Evolutionary conservation across 495 filamentous ascomycete genomes (phyloP), one percentile per base, ranked within the genome.

Genomic region (Aspergillus saccharolyticus): DNA sequence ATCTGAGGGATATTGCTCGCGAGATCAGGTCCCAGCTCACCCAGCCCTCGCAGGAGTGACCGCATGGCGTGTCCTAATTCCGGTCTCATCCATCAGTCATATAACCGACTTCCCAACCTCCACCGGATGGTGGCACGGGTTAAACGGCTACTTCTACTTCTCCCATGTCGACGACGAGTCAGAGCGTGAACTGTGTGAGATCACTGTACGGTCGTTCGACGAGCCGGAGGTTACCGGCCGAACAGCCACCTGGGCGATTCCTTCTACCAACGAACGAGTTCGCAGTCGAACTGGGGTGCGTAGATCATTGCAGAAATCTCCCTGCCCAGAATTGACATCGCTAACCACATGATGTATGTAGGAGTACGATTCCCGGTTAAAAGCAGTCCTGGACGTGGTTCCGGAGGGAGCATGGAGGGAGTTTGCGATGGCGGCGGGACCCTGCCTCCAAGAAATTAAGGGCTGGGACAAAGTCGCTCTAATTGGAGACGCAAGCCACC

Each of bases 401-500:
- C 25, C 25, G 25, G 25, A 28, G 9, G 25, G 25, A 9, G 25
- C 3, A 3, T 28, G 25, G 25, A 3, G 25, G 9, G 25, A 28
- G 9, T 28, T 28, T 9, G 25, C 25, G 25, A 28, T 28, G 25
- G 25, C 25, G 4, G 25, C 25, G 3, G 25, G 25, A 3, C 25
- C 25, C 4, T 28, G 72, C 22, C 60, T 78, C 10, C 51, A 66
- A 19, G 66, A 62, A 5, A 66, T 78, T 4, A 70, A 56, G 0
- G 77, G 64, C 2, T 79, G 75, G 74, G 65, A 71, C 33, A 78
- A 78, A 55, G 54, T 79, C 20, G 77, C 70, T 1, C 68, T 81
- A 1, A 70, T 81, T 12, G 78, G 78, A 1, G 78, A 81, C 57
- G 70, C 78, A 7, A 75, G 72, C 22, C 78, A 81, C 65, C 73